These are phyloP conservation scores for Pichia sp. DNA, from an alignment of 1,139 yeast species.

Conservation along the genomic window DNA sequence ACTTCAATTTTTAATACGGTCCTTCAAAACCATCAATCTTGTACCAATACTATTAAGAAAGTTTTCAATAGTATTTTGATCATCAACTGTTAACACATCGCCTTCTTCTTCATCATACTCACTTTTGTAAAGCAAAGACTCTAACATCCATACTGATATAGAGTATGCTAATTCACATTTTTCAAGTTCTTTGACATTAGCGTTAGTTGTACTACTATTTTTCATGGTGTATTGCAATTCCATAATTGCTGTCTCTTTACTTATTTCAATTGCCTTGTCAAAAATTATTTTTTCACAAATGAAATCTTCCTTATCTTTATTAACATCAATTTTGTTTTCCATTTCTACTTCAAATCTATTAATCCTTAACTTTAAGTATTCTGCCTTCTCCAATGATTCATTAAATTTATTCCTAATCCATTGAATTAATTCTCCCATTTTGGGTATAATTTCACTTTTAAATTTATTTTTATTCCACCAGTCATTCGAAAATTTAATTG, in stretches of 20 bases:
- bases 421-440: conserved; percentile 77
- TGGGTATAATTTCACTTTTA: conserved; percentile 33
- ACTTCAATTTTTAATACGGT: conserved; percentile 29
- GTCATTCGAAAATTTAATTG: conserved; percentile 75
- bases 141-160: conserved; percentile 92
- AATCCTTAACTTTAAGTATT: conserved; percentile 53
- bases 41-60: conserved; percentile 70
- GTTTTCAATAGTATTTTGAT: conserved; percentile 66
- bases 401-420: conserved; percentile 89
- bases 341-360: conserved; percentile 41
- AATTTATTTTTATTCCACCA: conserved; percentile 71
- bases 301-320: conserved; percentile 13
- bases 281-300: conserved; percentile 81
- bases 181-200: conserved; percentile 54
- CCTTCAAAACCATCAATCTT: conserved; percentile 54
- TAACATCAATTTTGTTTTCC: background rate
- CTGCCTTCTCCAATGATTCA: conserved; percentile 85
- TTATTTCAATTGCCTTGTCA: conserved; percentile 89
- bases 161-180: conserved; percentile 87
- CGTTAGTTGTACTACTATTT: background rate
- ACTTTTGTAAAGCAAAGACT: conserved; percentile 60
- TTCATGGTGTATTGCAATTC: conserved; percentile 45
- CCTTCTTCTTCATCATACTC: conserved; percentile 43
- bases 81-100: conserved; percentile 35
- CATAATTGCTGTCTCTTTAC: conserved; percentile 82